phyloP scores from a whole-genome alignment of 305 asterid species.

The Fraxinus sp. region DNA sequence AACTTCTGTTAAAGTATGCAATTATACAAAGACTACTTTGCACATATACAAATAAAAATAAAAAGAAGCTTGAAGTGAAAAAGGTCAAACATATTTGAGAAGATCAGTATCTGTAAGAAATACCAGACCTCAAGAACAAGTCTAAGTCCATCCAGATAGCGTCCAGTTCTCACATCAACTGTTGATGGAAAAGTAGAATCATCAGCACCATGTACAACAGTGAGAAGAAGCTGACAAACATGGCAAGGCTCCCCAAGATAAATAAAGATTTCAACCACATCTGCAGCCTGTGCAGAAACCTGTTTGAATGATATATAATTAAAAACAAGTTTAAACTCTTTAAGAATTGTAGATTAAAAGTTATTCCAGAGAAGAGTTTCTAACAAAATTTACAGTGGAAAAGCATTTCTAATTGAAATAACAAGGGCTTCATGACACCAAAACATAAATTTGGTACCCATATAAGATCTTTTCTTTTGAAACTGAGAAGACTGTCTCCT shows the following conservation, averaged over 20 bases:
- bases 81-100: conserved; percentile 21
- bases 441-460: conserved; percentile 60
- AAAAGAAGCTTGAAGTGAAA: not conserved
- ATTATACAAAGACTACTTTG: conserved; percentile 7
- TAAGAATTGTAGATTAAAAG: not conserved
- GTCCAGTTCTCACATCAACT: conserved; percentile 93
- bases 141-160: conserved; percentile 80
- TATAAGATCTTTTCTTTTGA: conserved; percentile 76
- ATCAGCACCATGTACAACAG: conserved; percentile 92
- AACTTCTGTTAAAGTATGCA: not conserved
- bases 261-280: conserved; percentile 92
- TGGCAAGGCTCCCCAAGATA: conserved; percentile 96
- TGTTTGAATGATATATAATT: conserved; percentile 27
- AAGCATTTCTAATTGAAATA: conserved; percentile 9
- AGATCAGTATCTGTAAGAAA: conserved; percentile 36
- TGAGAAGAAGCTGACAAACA: conserved; percentile 90
- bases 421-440: conserved; percentile 18
- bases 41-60: not conserved
- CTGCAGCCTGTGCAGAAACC: conserved; percentile 90
- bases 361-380: not conserved
- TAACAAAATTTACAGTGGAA: not conserved
- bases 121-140: conserved; percentile 89
- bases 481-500: conserved; percentile 84
- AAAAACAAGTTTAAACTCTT: conserved; percentile 11
- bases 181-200: conserved; percentile 90